Evolutionary conservation across 2,329 filamentous ascomycete genomes (phyloP).

Genomic region (Colletotrichum eremochloae): DNA sequence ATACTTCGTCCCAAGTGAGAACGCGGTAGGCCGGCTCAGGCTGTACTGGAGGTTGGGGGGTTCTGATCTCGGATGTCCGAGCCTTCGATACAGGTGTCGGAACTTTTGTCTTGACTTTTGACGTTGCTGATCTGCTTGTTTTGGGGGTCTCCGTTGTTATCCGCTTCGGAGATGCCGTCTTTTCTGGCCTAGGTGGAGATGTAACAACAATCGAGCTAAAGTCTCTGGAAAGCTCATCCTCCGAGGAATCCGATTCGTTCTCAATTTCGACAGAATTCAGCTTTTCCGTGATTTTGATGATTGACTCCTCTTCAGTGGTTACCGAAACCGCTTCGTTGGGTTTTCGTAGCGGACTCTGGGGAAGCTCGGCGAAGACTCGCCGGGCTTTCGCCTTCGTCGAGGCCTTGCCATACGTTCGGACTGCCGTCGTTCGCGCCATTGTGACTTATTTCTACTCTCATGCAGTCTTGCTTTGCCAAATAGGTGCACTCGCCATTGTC

Average conservation of each 20-base stretch:
- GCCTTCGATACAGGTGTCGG: background rate
- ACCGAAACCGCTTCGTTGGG: conserved; percentile 29
- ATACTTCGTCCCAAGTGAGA: conserved; percentile 70
- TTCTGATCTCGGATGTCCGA: background rate
- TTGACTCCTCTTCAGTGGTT: conserved; percentile 33
- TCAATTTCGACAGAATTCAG: conserved; percentile 50
- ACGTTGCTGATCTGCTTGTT: background rate
- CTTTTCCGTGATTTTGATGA: conserved; percentile 53
- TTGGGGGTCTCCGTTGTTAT: conserved; percentile 14
- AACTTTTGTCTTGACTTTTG: background rate
- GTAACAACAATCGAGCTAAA: conserved; percentile 25
- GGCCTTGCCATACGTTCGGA: conserved; percentile 66
- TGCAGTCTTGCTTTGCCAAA: background rate
- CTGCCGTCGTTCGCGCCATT: conserved; percentile 61
- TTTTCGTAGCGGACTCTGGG: conserved; percentile 62
- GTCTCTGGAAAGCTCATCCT: conserved; percentile 37
- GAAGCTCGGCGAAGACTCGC: conserved; percentile 65
- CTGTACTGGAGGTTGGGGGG: background rate
- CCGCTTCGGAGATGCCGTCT: conserved; percentile 3
- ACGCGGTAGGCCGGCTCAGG: conserved; percentile 53
- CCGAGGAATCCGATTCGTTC: conserved; percentile 40
- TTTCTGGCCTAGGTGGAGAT: conserved; percentile 12
- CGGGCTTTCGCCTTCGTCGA: conserved; percentile 61
- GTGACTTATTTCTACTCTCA: conserved; percentile 38
- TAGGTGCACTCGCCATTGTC: background rate